A percentile compares a stretch with the other conserved stretches of the same genome.
Evolutionary conservation across 768 basidiomycete genomes (phyloP).

Genomic region (Rubroboletus satanas): DNA sequence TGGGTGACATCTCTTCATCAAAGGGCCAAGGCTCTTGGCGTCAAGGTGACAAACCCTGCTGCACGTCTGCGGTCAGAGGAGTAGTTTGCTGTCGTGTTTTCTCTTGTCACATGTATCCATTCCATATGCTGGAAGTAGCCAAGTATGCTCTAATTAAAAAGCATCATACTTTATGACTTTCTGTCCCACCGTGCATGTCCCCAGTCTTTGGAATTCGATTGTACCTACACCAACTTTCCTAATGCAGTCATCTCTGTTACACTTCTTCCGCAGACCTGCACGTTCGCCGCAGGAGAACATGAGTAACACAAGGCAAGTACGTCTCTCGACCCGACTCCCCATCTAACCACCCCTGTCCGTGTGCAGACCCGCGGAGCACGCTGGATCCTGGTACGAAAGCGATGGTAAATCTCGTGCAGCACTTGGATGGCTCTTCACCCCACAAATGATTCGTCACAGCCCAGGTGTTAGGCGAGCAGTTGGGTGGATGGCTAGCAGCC

Average conservation of each 20-base stretch:
- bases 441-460: constrained; percentile 37
- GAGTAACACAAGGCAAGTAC: constrained; percentile 27
- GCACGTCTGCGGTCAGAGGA: constrained; percentile 96
- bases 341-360: neutral
- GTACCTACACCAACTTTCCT: constrained; percentile 15
- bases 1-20: constrained; percentile 10
- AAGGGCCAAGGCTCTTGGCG: constrained; percentile 79
- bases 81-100: constrained; percentile 44
- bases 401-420: constrained; percentile 44
- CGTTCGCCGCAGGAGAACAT: constrained; percentile 18
- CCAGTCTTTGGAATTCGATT: neutral
- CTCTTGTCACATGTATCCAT: constrained; percentile 42
- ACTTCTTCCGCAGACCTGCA: constrained; percentile 13
- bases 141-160: constrained; percentile 40
- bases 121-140: constrained; percentile 49
- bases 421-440: constrained; percentile 13
- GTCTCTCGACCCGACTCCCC: neutral
- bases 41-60: constrained; percentile 93
- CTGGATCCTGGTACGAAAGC: constrained; percentile 84
- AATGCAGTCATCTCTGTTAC: constrained; percentile 23
- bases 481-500: constrained; percentile 57
- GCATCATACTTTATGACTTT: constrained; percentile 14
- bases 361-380: constrained; percentile 69
- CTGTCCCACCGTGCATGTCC: neutral
- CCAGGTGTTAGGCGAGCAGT: constrained; percentile 53